phyloP scores from a whole-genome alignment of 2,329 filamentous ascomycete species.

The Exophiala dermatitidis region DNA sequence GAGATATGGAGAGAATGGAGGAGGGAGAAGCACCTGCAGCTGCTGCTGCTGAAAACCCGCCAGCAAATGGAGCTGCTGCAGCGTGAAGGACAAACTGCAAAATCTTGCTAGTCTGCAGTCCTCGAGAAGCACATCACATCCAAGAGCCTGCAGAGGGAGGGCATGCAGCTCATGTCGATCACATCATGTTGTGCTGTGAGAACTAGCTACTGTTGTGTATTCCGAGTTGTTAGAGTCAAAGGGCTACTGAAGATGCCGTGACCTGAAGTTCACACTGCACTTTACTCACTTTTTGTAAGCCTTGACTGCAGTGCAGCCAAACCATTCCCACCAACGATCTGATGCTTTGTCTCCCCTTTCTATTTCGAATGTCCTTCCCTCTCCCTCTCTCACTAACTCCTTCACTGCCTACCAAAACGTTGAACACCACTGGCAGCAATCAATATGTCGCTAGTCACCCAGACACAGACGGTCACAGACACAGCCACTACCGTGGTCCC shows the following conservation, averaged over 20 bases:
- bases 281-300: too few species aligned
- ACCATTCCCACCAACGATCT: too few species aligned
- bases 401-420: background rate
- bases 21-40: conserved; percentile 20
- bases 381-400: background rate
- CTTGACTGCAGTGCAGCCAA: too few species aligned
- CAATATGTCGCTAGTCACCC: conserved; percentile 12
- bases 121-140: background rate
- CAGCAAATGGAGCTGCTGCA: background rate
- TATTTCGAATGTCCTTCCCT: too few species aligned
- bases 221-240: too few species aligned
- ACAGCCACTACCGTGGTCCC: conserved; percentile 6
- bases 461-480: conserved; percentile 6
- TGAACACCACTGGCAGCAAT: background rate
- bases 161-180: too few species aligned
- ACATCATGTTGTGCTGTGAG: too few species aligned
- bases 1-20: conserved; percentile 22
- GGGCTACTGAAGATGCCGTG: too few species aligned
- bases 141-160: background rate
- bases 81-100: background rate
- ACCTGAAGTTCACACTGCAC: too few species aligned
- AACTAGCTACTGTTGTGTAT: too few species aligned
- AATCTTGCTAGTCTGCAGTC: background rate
- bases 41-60: conserved; percentile 5
- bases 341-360: too few species aligned